A percentile compares a stretch with the other conserved stretches of the same genome.
Evolutionary conservation across 371 early-diverging fungal genomes (phyloP).

Genomic region (Nematocida displodere): DNA sequence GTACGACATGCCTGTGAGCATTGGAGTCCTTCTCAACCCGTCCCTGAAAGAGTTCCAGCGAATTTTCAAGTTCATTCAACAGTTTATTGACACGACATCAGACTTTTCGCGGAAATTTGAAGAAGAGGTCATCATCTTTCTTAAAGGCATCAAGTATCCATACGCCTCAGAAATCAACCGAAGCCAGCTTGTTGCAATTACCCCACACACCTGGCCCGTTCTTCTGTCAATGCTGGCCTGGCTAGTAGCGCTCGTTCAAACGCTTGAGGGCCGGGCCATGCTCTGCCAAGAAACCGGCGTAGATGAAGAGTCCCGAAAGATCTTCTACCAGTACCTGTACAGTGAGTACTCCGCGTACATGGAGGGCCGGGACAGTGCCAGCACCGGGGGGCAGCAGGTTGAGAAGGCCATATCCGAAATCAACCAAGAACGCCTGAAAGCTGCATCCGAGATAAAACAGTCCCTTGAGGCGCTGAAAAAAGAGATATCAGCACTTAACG

Average conservation of each 20-base stretch:
- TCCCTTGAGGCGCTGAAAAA: neutral
- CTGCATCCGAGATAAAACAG: constrained; percentile 1
- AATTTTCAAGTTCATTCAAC: constrained; percentile 79
- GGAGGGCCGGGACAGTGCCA: constrained; percentile 57
- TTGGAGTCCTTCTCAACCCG: constrained; percentile 69
- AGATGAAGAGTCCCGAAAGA: constrained; percentile 41
- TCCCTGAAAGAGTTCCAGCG: constrained; percentile 76
- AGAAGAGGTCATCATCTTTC: constrained; percentile 73
- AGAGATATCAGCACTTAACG: constrained; percentile 28
- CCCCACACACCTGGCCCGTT: constrained; percentile 78
- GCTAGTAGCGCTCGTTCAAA: constrained; percentile 74
- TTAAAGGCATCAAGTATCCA: constrained; percentile 78
- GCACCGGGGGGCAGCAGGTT: constrained; percentile 10
- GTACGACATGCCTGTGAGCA: constrained; percentile 69
- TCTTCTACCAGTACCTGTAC: constrained; percentile 63
- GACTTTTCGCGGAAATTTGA: constrained; percentile 71
- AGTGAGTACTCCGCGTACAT: constrained; percentile 64
- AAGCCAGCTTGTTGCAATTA: constrained; percentile 73
- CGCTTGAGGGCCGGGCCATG: neutral
- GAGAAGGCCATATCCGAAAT: constrained; percentile 13
- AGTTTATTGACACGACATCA: constrained; percentile 57
- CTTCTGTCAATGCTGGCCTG: constrained; percentile 77
- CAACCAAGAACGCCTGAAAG: constrained; percentile 32
- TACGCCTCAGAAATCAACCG: constrained; percentile 76
- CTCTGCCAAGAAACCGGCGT: neutral